phyloP scores from a whole-genome alignment of 2,329 filamentous ascomycete species.

The Endoconidiophora laricicola region DNA sequence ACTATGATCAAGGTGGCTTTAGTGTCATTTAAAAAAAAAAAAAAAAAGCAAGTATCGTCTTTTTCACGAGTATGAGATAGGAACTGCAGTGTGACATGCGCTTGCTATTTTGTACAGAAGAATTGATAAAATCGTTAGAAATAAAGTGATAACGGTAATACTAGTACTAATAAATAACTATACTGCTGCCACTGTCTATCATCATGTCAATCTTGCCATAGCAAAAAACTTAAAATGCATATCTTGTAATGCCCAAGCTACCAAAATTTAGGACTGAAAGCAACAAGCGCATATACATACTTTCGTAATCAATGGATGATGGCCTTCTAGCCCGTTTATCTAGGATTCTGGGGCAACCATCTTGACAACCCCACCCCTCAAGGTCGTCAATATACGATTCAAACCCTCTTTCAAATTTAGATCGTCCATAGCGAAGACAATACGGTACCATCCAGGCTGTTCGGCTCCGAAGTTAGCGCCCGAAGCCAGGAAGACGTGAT shows the following conservation, averaged over 20 bases:
- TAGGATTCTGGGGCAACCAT: not conserved
- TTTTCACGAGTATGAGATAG: no score
- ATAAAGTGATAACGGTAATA: no score
- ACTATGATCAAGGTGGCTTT: no score
- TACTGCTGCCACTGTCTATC: no score
- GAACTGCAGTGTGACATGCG: no score
- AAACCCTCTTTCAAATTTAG: constrained; percentile 19
- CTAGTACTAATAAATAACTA: no score
- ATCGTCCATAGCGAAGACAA: constrained; percentile 23
- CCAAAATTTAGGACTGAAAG: not conserved
- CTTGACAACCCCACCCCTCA: constrained; percentile 2
- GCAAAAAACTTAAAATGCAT: not conserved
- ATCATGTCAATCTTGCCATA: not conserved
- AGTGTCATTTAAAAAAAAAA: not conserved
- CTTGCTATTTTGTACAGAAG: no score
- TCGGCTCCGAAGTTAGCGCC: constrained; percentile 24
- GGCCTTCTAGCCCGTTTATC: not conserved
- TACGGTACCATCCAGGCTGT: constrained; percentile 23
- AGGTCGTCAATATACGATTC: constrained; percentile 2
- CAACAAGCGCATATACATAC: not conserved
- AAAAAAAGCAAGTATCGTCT: not conserved
- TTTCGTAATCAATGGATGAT: not conserved
- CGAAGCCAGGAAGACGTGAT: constrained; percentile 22
- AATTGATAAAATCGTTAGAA: no score
- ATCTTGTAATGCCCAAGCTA: not conserved